phyloP scores from a whole-genome alignment of 2,329 filamentous ascomycete species.

The Dothideomycetes sp. region DNA sequence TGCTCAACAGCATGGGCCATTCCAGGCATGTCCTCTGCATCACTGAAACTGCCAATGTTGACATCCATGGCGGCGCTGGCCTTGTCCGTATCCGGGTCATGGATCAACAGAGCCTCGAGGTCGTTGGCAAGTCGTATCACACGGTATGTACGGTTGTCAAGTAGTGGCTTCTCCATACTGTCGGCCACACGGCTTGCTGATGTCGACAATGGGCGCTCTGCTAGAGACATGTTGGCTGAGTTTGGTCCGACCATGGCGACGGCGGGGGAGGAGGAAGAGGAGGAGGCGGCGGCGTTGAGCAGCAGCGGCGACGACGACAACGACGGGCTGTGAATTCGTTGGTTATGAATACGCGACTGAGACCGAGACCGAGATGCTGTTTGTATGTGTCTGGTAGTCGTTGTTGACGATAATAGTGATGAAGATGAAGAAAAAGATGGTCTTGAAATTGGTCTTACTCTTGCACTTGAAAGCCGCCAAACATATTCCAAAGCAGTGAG shows the following conservation, averaged over 20 bases:
- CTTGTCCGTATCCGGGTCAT: slow-evolving; percentile 93
- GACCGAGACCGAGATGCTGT: background rate
- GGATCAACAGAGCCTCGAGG: slow-evolving; percentile 83
- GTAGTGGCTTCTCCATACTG: slow-evolving; percentile 66
- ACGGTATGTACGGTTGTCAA: slow-evolving; percentile 80
- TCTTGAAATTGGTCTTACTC: slow-evolving; percentile 11
- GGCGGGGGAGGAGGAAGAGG: background rate
- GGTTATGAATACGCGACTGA: background rate
- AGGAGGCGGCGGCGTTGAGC: slow-evolving; percentile 3
- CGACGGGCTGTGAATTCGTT: background rate
- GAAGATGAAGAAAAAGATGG: background rate
- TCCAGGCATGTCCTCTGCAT: slow-evolving; percentile 81
- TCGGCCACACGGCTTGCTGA: slow-evolving; percentile 45
- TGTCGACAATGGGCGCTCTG: slow-evolving; percentile 16
- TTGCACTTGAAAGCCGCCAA: slow-evolving; percentile 7
- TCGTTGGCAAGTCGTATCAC: slow-evolving; percentile 79
- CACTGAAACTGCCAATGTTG: slow-evolving; percentile 91
- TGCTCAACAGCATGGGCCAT: slow-evolving; percentile 96
- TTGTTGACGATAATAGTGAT: slow-evolving; percentile 3
- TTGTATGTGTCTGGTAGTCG: background rate
- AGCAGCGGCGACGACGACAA: no score
- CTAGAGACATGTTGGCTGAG: slow-evolving; percentile 9
- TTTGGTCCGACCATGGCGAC: slow-evolving; percentile 17
- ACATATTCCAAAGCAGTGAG: slow-evolving; percentile 11
- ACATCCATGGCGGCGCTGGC: slow-evolving; percentile 92